A percentile compares a stretch with the other conserved stretches of the same genome.
Evolutionary conservation across 805 yeast species (phyloP).

Genomic region (Yamadazyma olivae): DNA sequence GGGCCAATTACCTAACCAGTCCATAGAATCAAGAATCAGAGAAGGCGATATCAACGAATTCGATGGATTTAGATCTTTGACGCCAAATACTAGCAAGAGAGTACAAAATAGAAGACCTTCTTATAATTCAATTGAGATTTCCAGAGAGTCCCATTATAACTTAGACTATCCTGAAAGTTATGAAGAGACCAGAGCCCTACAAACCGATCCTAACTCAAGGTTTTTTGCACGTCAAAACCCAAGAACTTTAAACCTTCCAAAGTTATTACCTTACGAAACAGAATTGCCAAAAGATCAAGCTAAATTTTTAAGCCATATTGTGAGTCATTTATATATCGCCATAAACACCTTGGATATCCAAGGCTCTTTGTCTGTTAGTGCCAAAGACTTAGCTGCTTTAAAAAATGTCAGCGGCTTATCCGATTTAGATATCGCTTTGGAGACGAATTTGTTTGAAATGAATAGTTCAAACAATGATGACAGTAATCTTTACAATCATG

Average conservation of each 20-base stretch:
- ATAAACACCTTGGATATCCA: slow-evolving; percentile 70
- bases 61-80: slow-evolving; percentile 19
- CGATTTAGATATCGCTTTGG: slow-evolving; percentile 47
- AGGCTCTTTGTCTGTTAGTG: slow-evolving; percentile 64
- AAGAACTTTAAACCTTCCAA: slow-evolving; percentile 40
- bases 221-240: slow-evolving; percentile 37
- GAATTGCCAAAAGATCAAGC: slow-evolving; percentile 70
- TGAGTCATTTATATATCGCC: slow-evolving; percentile 76
- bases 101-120: slow-evolving; percentile 27
- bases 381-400: slow-evolving; percentile 58
- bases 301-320: slow-evolving; percentile 72
- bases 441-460: slow-evolving; percentile 48
- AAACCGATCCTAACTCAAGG: slow-evolving; percentile 33
- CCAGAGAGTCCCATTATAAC: slow-evolving; percentile 38
- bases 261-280: slow-evolving; percentile 67
- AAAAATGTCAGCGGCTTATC: slow-evolving; percentile 26
- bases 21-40: no score
- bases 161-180: slow-evolving; percentile 51
- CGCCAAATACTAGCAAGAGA: slow-evolving; percentile 20
- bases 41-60: background rate
- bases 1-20: no score
- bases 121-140: slow-evolving; percentile 25
- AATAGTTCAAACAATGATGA: slow-evolving; percentile 5
- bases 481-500: slow-evolving; percentile 1
- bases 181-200: slow-evolving; percentile 22